Conservation (phyloP, 2,329 filamentous ascomycete genomes). For the Ophidiomyces ophidiicola region DNA sequence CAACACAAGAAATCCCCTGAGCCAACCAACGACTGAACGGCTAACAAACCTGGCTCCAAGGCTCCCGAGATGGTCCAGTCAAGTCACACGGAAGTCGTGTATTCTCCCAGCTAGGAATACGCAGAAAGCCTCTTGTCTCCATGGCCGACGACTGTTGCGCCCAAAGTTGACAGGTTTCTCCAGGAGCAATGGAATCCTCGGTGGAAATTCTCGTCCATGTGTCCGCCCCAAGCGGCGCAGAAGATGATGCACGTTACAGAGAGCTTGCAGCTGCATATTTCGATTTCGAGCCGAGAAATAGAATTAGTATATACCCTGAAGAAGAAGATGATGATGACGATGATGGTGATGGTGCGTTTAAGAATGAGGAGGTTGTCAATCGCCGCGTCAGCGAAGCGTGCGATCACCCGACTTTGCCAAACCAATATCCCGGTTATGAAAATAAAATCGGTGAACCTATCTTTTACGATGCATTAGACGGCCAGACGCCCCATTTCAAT, state of each 20-base stretch:
- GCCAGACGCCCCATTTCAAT: no score
- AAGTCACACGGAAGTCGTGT: no score
- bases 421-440: not conserved
- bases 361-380: not conserved
- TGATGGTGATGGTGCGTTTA: not conserved
- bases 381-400: not conserved
- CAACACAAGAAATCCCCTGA: no score
- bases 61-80: no score
- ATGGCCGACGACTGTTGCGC: no score
- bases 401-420: not conserved
- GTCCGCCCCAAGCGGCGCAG: slow-evolving; percentile 27
- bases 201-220: slow-evolving; percentile 34
- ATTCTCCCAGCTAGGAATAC: no score
- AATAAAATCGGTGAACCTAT: not conserved
- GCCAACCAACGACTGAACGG: no score
- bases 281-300: slow-evolving; percentile 24
- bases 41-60: no score
- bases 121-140: no score
- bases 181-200: slow-evolving; percentile 11
- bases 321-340: no score
- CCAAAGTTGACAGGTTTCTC: no score
- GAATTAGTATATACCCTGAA: slow-evolving; percentile 16
- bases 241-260: slow-evolving; percentile 30
- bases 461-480: slow-evolving; percentile 2
- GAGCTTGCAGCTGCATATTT: slow-evolving; percentile 29